Evolutionary conservation across 495 filamentous ascomycete species (phyloP).

Genomic region (Lasiosphaeriaceae sp.): DNA sequence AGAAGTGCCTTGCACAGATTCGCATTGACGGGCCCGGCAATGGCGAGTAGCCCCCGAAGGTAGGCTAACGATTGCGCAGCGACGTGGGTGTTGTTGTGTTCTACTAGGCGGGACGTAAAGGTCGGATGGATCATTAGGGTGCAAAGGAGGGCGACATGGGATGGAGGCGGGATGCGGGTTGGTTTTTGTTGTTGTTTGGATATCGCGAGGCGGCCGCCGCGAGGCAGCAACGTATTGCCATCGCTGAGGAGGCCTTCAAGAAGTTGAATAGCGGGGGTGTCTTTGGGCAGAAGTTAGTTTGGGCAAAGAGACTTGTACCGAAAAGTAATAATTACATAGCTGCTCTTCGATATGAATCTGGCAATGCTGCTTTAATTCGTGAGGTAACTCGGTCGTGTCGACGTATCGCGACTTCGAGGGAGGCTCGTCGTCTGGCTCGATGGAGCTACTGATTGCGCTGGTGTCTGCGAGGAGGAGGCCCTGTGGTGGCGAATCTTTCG

Average conservation of each 20-base stretch:
- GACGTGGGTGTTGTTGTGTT: conserved; percentile 31
- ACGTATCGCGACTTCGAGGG: conserved; percentile 39
- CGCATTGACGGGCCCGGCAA: conserved; percentile 40
- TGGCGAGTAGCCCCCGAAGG: conserved; percentile 35
- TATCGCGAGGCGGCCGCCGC: neutral
- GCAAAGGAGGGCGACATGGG: conserved; percentile 62
- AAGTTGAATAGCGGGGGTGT: conserved; percentile 64
- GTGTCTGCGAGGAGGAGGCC: conserved; percentile 13
- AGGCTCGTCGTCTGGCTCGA: conserved; percentile 13
- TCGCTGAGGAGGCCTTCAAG: conserved; percentile 61
- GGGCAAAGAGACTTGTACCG: neutral
- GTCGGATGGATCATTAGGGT: conserved; percentile 68
- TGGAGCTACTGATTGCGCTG: conserved; percentile 17
- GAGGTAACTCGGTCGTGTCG: conserved; percentile 51
- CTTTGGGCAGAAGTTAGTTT: conserved; percentile 37
- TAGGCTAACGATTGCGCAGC: conserved; percentile 38
- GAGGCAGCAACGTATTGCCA: conserved; percentile 33
- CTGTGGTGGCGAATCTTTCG: conserved; percentile 10
- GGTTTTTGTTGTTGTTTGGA: conserved; percentile 31
- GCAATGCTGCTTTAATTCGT: conserved; percentile 59
- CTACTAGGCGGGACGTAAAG: conserved; percentile 49
- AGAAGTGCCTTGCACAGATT: conserved; percentile 34
- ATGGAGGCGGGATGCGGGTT: conserved; percentile 42
- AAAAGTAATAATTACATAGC: conserved; percentile 50
- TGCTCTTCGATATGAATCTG: conserved; percentile 74